A percentile compares a stretch with the other conserved stretches of the same genome.
Conservation (phyloP, 495 filamentous ascomycete species). For the Penicillium flavigenum region DNA sequence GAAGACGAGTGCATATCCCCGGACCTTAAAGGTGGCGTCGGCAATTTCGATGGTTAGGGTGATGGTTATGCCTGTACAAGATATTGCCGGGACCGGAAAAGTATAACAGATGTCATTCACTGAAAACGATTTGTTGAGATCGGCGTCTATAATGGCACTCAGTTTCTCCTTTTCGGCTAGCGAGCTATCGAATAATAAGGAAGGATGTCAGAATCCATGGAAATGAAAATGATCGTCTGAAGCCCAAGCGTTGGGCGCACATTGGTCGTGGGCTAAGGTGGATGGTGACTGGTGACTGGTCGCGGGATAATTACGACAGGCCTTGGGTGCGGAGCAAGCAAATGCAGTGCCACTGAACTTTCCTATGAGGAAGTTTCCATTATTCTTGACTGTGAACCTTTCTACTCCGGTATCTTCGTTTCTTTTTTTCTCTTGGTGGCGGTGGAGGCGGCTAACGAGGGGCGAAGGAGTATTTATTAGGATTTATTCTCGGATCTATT, state of each 20-base stretch:
- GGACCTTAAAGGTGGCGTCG: slow-evolving; percentile 20
- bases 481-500: not conserved
- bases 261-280: slow-evolving; percentile 12
- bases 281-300: slow-evolving; percentile 9
- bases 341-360: slow-evolving; percentile 6
- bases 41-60: slow-evolving; percentile 8
- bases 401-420: not conserved
- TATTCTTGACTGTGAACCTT: not conserved
- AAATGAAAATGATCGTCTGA: slow-evolving; percentile 34
- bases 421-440: not conserved
- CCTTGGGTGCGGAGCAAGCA: slow-evolving; percentile 10
- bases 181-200: slow-evolving; percentile 22
- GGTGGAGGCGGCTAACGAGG: slow-evolving; percentile 12
- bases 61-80: too few species aligned
- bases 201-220: slow-evolving; percentile 22
- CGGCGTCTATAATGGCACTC: slow-evolving; percentile 26
- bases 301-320: slow-evolving; percentile 13
- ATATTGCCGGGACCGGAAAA: not conserved
- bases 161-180: slow-evolving; percentile 30
- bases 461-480: not conserved
- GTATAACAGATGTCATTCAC: not conserved
- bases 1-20: slow-evolving; percentile 16
- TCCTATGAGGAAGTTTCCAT: not conserved
- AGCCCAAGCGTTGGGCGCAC: slow-evolving; percentile 24
- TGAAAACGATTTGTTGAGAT: slow-evolving; percentile 21